phyloP scores from a whole-genome alignment of 1,284 basidiomycete species.

The Cerrena zonata region DNA sequence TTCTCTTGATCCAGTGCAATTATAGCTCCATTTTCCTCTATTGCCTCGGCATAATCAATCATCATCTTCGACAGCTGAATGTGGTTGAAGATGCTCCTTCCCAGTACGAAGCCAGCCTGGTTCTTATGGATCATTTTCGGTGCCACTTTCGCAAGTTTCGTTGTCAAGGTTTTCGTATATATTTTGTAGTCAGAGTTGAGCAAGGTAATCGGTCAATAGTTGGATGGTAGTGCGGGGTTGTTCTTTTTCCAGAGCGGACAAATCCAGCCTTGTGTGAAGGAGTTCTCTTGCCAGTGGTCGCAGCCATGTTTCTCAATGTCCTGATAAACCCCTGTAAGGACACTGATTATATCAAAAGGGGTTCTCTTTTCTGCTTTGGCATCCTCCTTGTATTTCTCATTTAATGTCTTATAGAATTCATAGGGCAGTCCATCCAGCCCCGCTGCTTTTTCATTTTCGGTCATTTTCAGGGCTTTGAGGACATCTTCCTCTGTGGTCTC shows the following conservation, averaged over 20 bases:
- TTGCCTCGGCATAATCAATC: conserved; percentile 20
- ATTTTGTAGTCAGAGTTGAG: conserved; percentile 19
- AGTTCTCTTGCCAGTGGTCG: conserved; percentile 1
- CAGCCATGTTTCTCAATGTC: conserved; percentile 17
- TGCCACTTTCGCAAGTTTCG: conserved; percentile 13
- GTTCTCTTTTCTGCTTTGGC: not conserved
- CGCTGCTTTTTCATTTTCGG: conserved; percentile 5
- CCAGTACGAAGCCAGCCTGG: conserved; percentile 28
- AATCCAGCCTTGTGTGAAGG: conserved; percentile 29
- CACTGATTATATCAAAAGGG: conserved; percentile 8
- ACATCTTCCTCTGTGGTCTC: not conserved
- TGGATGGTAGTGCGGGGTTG: conserved; percentile 19
- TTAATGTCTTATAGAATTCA: conserved; percentile 20
- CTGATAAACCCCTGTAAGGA: conserved; percentile 12
- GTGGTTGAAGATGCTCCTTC: conserved; percentile 21
- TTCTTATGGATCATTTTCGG: conserved; percentile 16
- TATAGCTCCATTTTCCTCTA: conserved; percentile 18
- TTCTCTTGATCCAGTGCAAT: too few relatives aligned
- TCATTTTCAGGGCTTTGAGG: not conserved
- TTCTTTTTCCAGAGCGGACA: conserved; percentile 33
- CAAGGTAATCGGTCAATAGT: conserved; percentile 31
- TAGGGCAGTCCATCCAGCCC: conserved; percentile 19
- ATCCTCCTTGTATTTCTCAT: too few relatives aligned
- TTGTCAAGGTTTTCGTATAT: conserved; percentile 17
- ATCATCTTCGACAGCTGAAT: conserved; percentile 17